These are phyloP conservation scores for Citrullus mucosospermus DNA, from an alignment of 306 rosid genomes.

Conservation along the genomic window DNA sequence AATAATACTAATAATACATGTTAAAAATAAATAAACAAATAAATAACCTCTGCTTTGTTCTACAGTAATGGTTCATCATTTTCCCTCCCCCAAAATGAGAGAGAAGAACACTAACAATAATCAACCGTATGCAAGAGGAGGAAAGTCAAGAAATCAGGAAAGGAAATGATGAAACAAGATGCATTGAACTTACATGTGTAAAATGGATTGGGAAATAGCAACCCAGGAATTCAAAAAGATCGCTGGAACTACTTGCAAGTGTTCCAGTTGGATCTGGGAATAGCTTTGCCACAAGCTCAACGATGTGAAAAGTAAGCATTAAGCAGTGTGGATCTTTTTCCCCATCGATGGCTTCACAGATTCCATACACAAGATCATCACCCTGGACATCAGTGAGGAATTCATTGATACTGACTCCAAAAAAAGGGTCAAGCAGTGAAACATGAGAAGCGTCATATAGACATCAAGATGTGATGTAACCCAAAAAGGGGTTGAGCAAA, in stretches of 20 bases:
- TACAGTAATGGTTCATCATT: background rate
- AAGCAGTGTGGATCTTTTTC: constrained; percentile 95
- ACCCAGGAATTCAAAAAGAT: constrained; percentile 63
- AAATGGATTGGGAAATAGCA: constrained; percentile 94
- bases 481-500: background rate
- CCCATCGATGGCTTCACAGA: constrained; percentile 76
- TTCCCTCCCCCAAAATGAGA: background rate
- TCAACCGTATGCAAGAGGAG: constrained; percentile 4
- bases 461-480: background rate
- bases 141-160: constrained; percentile 9
- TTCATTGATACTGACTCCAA: background rate
- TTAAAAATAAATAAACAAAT: too few species aligned
- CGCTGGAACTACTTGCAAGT: constrained; percentile 47
- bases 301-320: constrained; percentile 50
- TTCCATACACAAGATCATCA: constrained; percentile 55
- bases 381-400: constrained; percentile 43
- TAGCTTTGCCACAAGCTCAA: constrained; percentile 44
- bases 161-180: background rate
- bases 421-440: background rate
- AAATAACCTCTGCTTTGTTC: background rate
- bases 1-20: too few species aligned
- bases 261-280: constrained; percentile 68
- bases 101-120: background rate
- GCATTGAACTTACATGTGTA: constrained; percentile 69
- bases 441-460: background rate